Evolutionary conservation across 371 early-diverging fungal genomes (phyloP), one percentile per base, ranked within the genome.

Genomic region (Basidiobolus meristosporus): DNA sequence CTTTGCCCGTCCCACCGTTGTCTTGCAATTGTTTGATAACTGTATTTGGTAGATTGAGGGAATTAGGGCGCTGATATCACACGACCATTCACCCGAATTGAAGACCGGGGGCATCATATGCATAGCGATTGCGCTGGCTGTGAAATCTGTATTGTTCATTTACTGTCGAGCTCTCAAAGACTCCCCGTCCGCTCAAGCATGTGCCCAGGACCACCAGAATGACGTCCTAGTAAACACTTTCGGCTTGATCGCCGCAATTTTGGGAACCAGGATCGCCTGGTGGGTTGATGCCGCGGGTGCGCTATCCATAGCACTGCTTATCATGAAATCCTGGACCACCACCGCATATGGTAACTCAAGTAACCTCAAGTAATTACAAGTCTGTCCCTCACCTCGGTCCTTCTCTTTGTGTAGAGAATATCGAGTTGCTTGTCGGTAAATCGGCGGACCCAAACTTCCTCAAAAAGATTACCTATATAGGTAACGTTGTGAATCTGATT

Each of bases 261-360:
- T 85, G 3, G 86, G 87, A 31, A 56, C 63, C 31, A 57, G 70
- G 19, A 31, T 76, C 30, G 49, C n/a, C 18, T 70, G 76, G 51
- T 95, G 82, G 81, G 58, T 90, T 31, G 96, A 95, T 57, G 85
- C 96, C 7, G 50, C 73, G 16, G 91, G 89, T 15, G 88, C 77
- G 29, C 76, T 95, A 21, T 15, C 82, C 9, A 76, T 91, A 40
- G 80, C 89, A 3, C 43, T 84, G 9, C 56, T 83, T 42, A 92
- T 95, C 36, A 45, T 92, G 11, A 54, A 65, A 11, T 78, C 81
- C 6, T 93, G 93, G 93, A 51, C 70, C 2, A 51, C 48, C 12
- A 82, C 87, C 12, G 81, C 88, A 6, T 64, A 67, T 50, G 26
- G 26, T n/a, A n/a, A n/a, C n/a, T n/a, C n/a, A n/a, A n/a, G n/a